Conservation (phyloP, 2,329 filamentous ascomycete species). For the Lomentospora prolificans region DNA sequence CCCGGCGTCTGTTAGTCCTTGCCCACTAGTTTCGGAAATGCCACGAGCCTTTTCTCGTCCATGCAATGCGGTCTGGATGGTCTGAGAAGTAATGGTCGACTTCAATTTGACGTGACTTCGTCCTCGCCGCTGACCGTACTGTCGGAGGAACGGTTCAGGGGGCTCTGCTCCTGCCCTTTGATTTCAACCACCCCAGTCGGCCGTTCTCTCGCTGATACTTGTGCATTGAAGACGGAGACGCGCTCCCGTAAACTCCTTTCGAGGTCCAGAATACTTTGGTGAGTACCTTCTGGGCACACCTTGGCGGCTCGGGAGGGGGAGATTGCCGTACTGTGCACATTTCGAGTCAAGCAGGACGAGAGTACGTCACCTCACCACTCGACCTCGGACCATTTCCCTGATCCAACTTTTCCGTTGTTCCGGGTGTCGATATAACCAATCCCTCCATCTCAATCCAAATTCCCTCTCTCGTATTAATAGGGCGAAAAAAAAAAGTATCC, state of each 20-base stretch:
- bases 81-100: neutral
- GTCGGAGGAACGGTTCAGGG: neutral
- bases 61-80: neutral
- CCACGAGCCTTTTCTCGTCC: neutral
- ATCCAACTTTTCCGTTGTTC: conserved; percentile 3
- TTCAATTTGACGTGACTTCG: neutral
- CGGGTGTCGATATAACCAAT: neutral
- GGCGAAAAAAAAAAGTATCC: neutral
- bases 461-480: neutral
- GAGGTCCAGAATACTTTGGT: neutral
- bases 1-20: neutral
- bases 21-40: neutral
- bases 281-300: neutral
- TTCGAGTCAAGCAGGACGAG: neutral
- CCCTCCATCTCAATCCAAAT: neutral
- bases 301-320: neutral
- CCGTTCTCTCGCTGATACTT: neutral
- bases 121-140: neutral
- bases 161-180: neutral
- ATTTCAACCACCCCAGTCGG: neutral
- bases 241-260: neutral
- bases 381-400: conserved; percentile 1
- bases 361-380: neutral
- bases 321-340: neutral
- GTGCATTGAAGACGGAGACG: neutral